Evolutionary conservation across 1,284 basidiomycete genomes (phyloP).

Genomic region (Fistulinella staudtii): DNA sequence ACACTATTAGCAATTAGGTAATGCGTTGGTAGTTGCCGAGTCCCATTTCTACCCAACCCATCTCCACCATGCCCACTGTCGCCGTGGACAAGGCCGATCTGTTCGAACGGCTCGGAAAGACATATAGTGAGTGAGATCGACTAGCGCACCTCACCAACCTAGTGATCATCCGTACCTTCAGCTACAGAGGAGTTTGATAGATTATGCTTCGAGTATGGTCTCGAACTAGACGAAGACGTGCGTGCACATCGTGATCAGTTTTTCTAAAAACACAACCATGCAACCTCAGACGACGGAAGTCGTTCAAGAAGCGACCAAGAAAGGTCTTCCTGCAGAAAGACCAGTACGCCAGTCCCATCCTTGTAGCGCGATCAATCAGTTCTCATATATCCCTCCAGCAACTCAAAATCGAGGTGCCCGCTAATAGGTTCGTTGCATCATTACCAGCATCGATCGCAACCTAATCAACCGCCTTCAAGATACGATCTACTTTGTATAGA

Average conservation of each 20-base stretch:
- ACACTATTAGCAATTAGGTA: too few relatives aligned
- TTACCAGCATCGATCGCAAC: not conserved
- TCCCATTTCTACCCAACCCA: not conserved
- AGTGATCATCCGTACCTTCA: constrained; percentile 36
- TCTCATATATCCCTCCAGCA: constrained; percentile 48
- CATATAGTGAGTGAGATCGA: constrained; percentile 62
- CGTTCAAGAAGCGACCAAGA: constrained; percentile 77
- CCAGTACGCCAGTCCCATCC: constrained; percentile 50
- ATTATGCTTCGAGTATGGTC: constrained; percentile 95
- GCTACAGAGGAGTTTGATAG: constrained; percentile 93
- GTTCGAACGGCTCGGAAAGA: constrained; percentile 80
- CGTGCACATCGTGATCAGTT: constrained; percentile 29
- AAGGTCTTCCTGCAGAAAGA: constrained; percentile 76
- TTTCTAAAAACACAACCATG: constrained; percentile 2
- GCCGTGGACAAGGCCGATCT: constrained; percentile 94
- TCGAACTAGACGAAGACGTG: constrained; percentile 97
- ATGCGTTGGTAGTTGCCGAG: not conserved
- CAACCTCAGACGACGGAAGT: constrained; percentile 77
- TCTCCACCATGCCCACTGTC: constrained; percentile 81
- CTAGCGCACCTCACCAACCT: constrained; percentile 3
- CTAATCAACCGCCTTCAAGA: constrained; percentile 43
- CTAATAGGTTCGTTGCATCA: constrained; percentile 65
- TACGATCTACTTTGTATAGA: constrained; percentile 98
- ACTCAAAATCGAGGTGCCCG: constrained; percentile 98
- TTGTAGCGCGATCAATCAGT: not conserved